These are phyloP conservation scores for Tillandsia leiboldiana DNA, from an alignment of 176 grass and related monocot genomes.

Conservation along the genomic window DNA sequence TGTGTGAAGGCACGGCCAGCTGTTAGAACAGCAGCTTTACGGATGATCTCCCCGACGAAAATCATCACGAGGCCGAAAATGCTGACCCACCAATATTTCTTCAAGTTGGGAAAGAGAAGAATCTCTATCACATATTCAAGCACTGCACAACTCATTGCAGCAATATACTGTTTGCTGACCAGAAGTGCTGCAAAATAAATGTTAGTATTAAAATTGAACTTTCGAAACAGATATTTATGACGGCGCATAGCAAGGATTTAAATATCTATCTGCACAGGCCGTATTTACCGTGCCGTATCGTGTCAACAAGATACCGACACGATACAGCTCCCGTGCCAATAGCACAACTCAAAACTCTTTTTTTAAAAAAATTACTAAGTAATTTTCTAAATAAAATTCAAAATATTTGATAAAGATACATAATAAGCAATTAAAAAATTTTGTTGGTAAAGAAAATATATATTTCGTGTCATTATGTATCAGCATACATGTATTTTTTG, in stretches of 20 bases:
- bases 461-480: too few relatives aligned
- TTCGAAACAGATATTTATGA: constrained; percentile 2
- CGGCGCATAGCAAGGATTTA: background rate
- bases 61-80: constrained; percentile 70
- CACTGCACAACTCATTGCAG: constrained; percentile 74
- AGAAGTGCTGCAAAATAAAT: constrained; percentile 66
- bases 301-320: too few relatives aligned
- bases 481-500: too few relatives aligned
- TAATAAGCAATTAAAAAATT: too few relatives aligned
- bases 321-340: too few relatives aligned
- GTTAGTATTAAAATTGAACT: constrained; percentile 21
- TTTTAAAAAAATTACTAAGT: too few relatives aligned
- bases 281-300: too few relatives aligned
- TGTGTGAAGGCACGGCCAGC: constrained; percentile 74
- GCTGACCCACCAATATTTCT: constrained; percentile 62
- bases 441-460: too few relatives aligned
- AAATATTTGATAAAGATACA: too few relatives aligned
- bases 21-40: constrained; percentile 69
- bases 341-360: too few relatives aligned
- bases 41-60: constrained; percentile 63
- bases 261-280: too few relatives aligned
- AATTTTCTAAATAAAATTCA: too few relatives aligned
- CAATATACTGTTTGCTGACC: constrained; percentile 78
- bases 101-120: constrained; percentile 50
- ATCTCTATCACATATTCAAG: constrained; percentile 72